Conservation (phyloP, 495 filamentous ascomycete genomes). For the Aspergillus taichungensis region DNA sequence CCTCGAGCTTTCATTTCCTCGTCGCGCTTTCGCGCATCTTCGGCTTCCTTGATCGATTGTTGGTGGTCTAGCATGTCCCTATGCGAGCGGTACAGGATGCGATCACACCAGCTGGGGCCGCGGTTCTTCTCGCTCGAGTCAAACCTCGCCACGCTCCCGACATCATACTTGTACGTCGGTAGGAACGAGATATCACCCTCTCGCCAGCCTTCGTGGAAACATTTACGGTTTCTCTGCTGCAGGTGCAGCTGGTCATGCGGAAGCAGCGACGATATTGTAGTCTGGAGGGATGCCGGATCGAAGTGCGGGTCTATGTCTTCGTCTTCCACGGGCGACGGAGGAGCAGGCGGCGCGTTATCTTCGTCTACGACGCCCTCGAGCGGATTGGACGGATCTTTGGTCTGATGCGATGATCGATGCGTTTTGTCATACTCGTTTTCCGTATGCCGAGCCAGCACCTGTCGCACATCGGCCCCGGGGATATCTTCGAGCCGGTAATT, state of each 20-base stretch:
- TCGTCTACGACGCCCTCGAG: conserved; percentile 3
- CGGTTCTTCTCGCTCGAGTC: conserved; percentile 91
- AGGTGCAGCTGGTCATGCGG: conserved; percentile 81
- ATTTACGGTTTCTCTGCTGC: conserved; percentile 62
- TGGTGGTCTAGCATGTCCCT: conserved; percentile 64
- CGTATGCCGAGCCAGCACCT: conserved; percentile 74
- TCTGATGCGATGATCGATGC: conserved; percentile 19
- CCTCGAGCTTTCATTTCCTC: conserved; percentile 77
- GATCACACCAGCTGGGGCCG: conserved; percentile 94
- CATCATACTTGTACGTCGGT: conserved; percentile 93
- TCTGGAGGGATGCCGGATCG: conserved; percentile 64
- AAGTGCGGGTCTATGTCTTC: conserved; percentile 34
- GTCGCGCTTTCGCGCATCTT: conserved; percentile 60
- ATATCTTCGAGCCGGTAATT: conserved; percentile 90
- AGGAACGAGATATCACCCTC: conserved; percentile 85
- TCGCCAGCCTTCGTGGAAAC: conserved; percentile 83
- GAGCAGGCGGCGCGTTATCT: conserved; percentile 6
- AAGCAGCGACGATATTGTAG: conserved; percentile 75
- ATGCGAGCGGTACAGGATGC: conserved; percentile 79
- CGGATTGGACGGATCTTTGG: conserved; percentile 11
- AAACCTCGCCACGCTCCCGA: conserved; percentile 86
- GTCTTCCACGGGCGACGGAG: conserved; percentile 18
- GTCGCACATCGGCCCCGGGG: conserved; percentile 81
- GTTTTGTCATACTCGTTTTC: conserved; percentile 59
- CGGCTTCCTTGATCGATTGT: conserved; percentile 52